Percentiles rank a stretch among this genome's conserved stretches.
Conservation (phyloP, 2,329 filamentous ascomycete genomes). For the Paraconiothyrium brasiliense region DNA sequence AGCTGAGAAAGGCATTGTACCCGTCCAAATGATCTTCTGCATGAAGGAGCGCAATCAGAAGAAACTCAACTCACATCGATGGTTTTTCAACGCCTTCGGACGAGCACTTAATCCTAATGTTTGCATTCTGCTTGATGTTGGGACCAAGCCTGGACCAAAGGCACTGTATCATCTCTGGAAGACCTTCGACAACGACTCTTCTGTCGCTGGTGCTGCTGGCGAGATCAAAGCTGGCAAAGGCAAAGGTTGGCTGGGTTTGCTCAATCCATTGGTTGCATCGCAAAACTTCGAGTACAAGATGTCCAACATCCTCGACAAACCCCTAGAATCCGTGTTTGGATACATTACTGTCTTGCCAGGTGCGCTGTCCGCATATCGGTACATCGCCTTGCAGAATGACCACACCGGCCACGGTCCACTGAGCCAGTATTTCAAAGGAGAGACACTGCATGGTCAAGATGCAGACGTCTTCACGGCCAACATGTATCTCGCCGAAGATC, state of each 20-base stretch:
- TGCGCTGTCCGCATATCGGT: conserved; percentile 93
- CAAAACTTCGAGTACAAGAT: conserved; percentile 99
- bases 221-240: conserved; percentile 99
- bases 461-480: conserved; percentile 98
- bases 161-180: conserved; percentile 99
- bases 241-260: conserved; percentile 78
- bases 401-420: conserved; percentile 93
- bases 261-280: conserved; percentile 94
- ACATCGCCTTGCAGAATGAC: conserved; percentile 95
- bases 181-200: conserved; percentile 97
- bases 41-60: conserved; percentile 97
- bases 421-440: conserved; percentile 99
- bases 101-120: conserved; percentile 92
- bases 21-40: conserved; percentile 98
- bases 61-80: conserved; percentile 97
- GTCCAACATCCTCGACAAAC: conserved; percentile 98
- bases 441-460: conserved; percentile 93
- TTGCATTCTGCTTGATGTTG: conserved; percentile 95
- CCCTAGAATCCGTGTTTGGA: conserved; percentile 94
- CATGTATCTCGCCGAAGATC: conserved; percentile 91
- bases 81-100: conserved; percentile 99
- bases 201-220: conserved; percentile 93
- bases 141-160: conserved; percentile 86
- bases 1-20: conserved; percentile 97
- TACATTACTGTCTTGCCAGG: conserved; percentile 98